Evolutionary conservation across 495 filamentous ascomycete species (phyloP), one percentile per base, ranked within the genome.

Genomic region (Pseudevernia furfuracea): DNA sequence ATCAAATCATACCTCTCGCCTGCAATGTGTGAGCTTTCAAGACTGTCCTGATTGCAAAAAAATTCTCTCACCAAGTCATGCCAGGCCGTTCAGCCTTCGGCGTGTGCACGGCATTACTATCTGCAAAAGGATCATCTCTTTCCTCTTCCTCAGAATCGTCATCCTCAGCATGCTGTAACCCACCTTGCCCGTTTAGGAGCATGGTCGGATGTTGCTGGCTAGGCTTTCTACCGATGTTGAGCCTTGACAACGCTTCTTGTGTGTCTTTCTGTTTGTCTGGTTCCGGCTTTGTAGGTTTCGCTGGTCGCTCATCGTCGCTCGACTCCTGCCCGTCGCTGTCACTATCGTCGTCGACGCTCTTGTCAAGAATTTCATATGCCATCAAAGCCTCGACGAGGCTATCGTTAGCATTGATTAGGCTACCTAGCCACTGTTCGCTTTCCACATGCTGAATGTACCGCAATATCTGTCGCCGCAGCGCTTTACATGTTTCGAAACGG

Each of bases 301-400:
- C 57, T 59, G 80, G 76, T 34, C 80, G 80, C 30, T 85, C 64
- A 58, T 87, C 84, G 58, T 84, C 83, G 68, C 74, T 76, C 74
- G 76, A 65, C 72, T 77, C 23, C 28, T 80, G 76, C 37, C 80
- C 77, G 34, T 97, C 95, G 59, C 91, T 96, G 72, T 99, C 95
- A 69, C 91, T 96, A 74, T 99, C 94, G 58, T 96, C 91, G 66
- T 97, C 92, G 64, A 97, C 87, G 66, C 94, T 96, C 68, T 94
- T 92, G 72, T 99, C 92, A 32, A 96, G 80, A 59, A 95, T 89
- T 74, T 97, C 94, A 71, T 90, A 99, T 0, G 92, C 88, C 85
- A 94, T 96, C 62, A 99, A 79, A 3, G 92, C 92, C n/a, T 85
- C 87, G 53, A 97, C 88, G 23, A 99, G 83, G 69, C 89, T 85